Base-by-base conservation (phyloP, 495 filamentous ascomycete genomes). In the Articulospora tetracladia region DNA sequence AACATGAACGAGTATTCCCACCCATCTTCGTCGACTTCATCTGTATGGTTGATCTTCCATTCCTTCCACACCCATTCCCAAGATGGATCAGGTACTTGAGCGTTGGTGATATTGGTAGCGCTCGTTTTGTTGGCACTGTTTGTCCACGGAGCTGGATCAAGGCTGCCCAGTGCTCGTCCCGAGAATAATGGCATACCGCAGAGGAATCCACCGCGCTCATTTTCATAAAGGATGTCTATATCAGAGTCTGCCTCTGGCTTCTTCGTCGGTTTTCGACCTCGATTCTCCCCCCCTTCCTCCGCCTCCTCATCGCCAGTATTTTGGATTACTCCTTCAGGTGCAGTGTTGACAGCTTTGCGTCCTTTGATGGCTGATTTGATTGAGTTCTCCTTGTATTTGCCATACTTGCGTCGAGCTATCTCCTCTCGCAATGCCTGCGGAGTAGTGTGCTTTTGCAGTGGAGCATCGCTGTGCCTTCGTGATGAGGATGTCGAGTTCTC, bases 1-100 rank as follows among this genome's bases (percentile, higher is more conserved):
- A 98, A 99, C 60, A 86, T 88, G 74, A 96, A 91, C 22, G 88
- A 89, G 68, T 99, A 99, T 67, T 93, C 83, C 95, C 95, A 99
- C 1, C 95, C 95, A 61, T 96, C 91, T 59, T 93, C 87, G 66
- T 98, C 95, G 11, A 91, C 84, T 61, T 90, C 85, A n/a, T 84
- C 83, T 8, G 90, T 87, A 80, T 92, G 91, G 68, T 99, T 93
- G 23, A 97, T 86, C 63, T 89, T 91, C 95, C 95, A 99, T 36
- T 86, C 86, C 58, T 87, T 84, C 95, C 94, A 99, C 3, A 82
- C 87, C 94, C 94, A 98, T 72, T 88, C 83, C 95, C 95, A 99
- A 67, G 87, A 90, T 2, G 95, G 95, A 69, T 98, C 95, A 0
- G 95, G 94, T 1, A 95, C 78, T 69, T 98, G 95, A 0, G 93